Percentiles rank a stretch among this genome's conserved stretches.
phyloP scores from a whole-genome alignment of 495 filamentous ascomycete species.

The Penicillium flavigenum region DNA sequence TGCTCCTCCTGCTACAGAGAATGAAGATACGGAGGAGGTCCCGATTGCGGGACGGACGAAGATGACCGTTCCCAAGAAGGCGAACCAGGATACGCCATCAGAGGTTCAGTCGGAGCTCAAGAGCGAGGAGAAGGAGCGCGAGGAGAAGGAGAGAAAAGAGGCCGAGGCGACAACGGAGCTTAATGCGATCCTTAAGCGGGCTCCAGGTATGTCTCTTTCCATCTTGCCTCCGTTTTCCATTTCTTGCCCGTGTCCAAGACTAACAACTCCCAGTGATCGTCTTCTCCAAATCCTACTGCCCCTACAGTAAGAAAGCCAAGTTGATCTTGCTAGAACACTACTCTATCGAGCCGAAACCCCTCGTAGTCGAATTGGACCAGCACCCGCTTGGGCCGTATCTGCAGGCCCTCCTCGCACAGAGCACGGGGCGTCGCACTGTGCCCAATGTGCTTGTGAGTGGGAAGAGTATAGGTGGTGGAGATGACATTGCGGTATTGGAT shows the following conservation, averaged over 20 bases:
- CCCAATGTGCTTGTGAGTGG: slow-evolving; percentile 89
- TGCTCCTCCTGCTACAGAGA: slow-evolving; percentile 30
- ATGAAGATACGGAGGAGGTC: slow-evolving; percentile 45
- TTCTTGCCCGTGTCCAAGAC: background rate
- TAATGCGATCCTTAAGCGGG: slow-evolving; percentile 72
- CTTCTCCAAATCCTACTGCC: slow-evolving; percentile 94
- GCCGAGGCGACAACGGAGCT: slow-evolving; percentile 57
- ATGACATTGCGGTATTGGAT: slow-evolving; percentile 77
- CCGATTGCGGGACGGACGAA: slow-evolving; percentile 68
- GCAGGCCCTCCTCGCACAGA: slow-evolving; percentile 65
- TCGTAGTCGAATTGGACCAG: slow-evolving; percentile 86
- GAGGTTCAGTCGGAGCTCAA: background rate
- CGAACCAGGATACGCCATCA: slow-evolving; percentile 21
- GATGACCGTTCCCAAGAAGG: slow-evolving; percentile 49
- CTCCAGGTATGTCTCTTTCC: slow-evolving; percentile 63
- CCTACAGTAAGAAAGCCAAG: slow-evolving; percentile 80
- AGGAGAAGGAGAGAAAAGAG: slow-evolving; percentile 19
- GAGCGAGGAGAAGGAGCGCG: slow-evolving; percentile 26
- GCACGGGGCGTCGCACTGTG: slow-evolving; percentile 80
- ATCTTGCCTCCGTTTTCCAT: slow-evolving; percentile 4
- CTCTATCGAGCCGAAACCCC: slow-evolving; percentile 74
- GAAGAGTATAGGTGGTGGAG: slow-evolving; percentile 85
- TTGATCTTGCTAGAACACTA: slow-evolving; percentile 77
- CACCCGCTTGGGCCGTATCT: slow-evolving; percentile 70
- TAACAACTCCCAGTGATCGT: slow-evolving; percentile 68